Conservation (phyloP, 805 yeast genomes). For the Hanseniaspora meyeri region DNA sequence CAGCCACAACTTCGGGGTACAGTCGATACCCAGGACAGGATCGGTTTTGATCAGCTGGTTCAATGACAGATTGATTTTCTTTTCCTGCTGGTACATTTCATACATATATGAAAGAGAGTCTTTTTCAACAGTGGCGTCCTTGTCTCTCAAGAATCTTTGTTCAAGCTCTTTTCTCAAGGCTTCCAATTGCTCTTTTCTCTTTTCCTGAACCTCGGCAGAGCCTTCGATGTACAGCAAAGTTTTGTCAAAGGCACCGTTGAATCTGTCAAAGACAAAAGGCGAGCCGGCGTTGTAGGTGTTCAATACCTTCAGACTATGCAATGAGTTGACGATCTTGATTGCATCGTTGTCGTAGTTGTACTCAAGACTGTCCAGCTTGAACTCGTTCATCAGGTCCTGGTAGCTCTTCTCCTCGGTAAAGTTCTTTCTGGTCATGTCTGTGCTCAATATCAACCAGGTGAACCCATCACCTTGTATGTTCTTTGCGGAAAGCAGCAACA, state of each 20-base stretch:
- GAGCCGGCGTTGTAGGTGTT: conserved; percentile 87
- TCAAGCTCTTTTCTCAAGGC: conserved; percentile 29
- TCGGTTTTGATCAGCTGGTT: conserved; percentile 23
- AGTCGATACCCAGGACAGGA: conserved; percentile 62
- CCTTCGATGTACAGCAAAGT: conserved; percentile 2
- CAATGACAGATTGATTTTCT: neutral
- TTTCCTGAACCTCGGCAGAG: neutral
- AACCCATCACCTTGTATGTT: conserved; percentile 79
- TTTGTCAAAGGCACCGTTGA: conserved; percentile 2
- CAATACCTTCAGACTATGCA: conserved; percentile 40
- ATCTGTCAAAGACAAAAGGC: conserved; percentile 40
- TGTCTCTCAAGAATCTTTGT: neutral
- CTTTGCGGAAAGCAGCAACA: conserved; percentile 54
- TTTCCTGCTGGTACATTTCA: conserved; percentile 5
- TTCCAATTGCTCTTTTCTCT: conserved; percentile 23
- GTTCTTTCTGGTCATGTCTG: conserved; percentile 17
- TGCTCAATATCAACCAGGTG: conserved; percentile 71
- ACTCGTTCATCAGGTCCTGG: conserved; percentile 11
- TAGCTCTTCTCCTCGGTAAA: conserved; percentile 17
- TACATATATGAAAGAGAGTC: neutral
- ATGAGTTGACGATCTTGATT: conserved; percentile 21
- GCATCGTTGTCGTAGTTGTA: neutral
- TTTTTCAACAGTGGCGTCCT: neutral
- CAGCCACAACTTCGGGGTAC: conserved; percentile 56
- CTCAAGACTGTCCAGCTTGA: neutral